A percentile compares a stretch with the other conserved stretches of the same genome.
phyloP scores from a whole-genome alignment of 306 rosid species.

The Castanea sativa region DNA sequence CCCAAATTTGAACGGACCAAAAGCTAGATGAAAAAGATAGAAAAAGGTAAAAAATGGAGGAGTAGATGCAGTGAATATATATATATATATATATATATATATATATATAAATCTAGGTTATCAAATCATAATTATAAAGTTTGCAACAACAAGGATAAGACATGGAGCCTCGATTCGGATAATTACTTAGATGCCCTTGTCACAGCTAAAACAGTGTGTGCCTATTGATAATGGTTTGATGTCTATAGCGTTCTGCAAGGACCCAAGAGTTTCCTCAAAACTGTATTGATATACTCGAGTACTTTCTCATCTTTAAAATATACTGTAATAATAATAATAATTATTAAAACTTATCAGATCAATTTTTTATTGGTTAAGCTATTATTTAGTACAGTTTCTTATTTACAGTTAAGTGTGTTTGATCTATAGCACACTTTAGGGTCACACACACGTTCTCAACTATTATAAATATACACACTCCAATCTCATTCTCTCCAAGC shows the following conservation, averaged over 20 bases:
- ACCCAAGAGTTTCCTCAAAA: constrained; percentile 15
- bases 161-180: not conserved
- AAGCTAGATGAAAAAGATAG: not conserved
- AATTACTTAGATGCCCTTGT: not conserved
- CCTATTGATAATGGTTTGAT: not conserved
- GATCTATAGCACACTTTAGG: not conserved
- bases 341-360: not conserved
- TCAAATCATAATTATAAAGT: not conserved
- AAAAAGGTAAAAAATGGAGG: not conserved
- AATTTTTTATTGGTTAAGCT: not conserved
- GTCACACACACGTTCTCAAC: constrained; percentile 32
- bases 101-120: not conserved
- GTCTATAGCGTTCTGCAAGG: not conserved
- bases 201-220: not conserved
- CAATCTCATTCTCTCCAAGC: constrained; percentile 17
- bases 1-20: not conserved
- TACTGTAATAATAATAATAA: not conserved
- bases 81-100: too few species aligned
- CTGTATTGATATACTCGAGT: constrained; percentile 8
- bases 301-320: constrained; percentile 15
- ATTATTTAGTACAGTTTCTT: not conserved
- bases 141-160: not conserved
- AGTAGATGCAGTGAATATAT: not conserved
- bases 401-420: constrained; percentile 1
- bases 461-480: constrained; percentile 36